Evolutionary conservation across 1,284 basidiomycete species (phyloP).

Genomic region (Wallemia hederae): DNA sequence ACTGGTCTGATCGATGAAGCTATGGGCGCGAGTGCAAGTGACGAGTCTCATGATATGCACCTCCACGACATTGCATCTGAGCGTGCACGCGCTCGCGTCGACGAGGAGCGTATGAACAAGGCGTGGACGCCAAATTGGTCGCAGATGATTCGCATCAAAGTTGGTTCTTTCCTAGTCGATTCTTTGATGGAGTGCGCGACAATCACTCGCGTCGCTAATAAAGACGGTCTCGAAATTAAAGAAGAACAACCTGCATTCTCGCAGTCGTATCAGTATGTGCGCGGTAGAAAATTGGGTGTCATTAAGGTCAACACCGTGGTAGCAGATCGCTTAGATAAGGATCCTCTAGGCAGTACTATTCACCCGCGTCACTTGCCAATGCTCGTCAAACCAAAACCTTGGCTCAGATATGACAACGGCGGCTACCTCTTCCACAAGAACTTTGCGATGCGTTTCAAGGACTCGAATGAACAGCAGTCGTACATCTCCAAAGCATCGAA

Average conservation of each 20-base stretch:
- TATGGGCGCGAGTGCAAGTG: conserved; percentile 1
- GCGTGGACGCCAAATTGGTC: conserved; percentile 57
- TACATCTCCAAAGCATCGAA: conserved; percentile 52
- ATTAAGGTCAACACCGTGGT: conserved; percentile 64
- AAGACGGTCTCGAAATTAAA: conserved; percentile 24
- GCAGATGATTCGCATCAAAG: conserved; percentile 37
- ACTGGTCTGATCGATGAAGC: conserved; percentile 8
- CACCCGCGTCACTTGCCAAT: conserved; percentile 88
- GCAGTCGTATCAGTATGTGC: conserved; percentile 74
- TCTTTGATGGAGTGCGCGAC: conserved; percentile 55
- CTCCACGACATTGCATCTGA: conserved; percentile 5
- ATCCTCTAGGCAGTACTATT: conserved; percentile 41
- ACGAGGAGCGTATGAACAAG: conserved; percentile 30
- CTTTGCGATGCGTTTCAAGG: conserved; percentile 70
- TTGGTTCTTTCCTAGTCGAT: conserved; percentile 60
- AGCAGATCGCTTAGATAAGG: conserved; percentile 44
- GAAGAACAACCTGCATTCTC: conserved; percentile 77
- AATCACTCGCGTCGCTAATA: conserved; percentile 35
- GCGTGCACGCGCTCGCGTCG: conserved; percentile 15
- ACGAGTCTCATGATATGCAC: conserved; percentile 1
- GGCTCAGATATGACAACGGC: conserved; percentile 49
- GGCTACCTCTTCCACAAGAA: conserved; percentile 52
- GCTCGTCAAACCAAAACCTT: conserved; percentile 70
- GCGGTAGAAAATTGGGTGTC: conserved; percentile 70
- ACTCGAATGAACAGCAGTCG: conserved; percentile 53